These are phyloP conservation scores for Gynostemma pentaphyllum DNA, from an alignment of 306 rosid genomes.

Conservation along the genomic window DNA sequence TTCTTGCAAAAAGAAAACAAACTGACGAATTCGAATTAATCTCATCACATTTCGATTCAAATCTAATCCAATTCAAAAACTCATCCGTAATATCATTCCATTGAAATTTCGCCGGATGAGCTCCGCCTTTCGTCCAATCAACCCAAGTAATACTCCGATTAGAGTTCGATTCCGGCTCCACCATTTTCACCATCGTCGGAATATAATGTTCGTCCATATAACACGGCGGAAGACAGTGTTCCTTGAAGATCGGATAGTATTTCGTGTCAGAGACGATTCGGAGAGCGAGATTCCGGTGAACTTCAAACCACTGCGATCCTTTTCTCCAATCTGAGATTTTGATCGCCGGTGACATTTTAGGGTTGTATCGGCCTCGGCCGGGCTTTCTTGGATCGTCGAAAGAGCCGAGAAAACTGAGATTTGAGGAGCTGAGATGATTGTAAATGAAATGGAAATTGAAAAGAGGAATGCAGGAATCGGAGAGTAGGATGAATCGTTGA, in stretches of 20 bases:
- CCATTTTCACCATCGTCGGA: slow-evolving; percentile 35
- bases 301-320: slow-evolving; percentile 63
- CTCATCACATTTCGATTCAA: slow-evolving; percentile 23
- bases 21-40: slow-evolving; percentile 28
- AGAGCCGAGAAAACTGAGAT: slow-evolving; percentile 21
- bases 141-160: slow-evolving; percentile 41
- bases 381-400: slow-evolving; percentile 31
- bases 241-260: slow-evolving; percentile 26
- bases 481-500: slow-evolving; percentile 41
- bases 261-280: slow-evolving; percentile 32
- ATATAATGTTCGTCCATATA: slow-evolving; percentile 53
- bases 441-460: slow-evolving; percentile 42
- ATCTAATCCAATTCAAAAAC: slow-evolving; percentile 33
- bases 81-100: slow-evolving; percentile 24
- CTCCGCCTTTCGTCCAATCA: slow-evolving; percentile 51
- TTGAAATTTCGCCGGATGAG: slow-evolving; percentile 36
- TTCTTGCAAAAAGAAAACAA: slow-evolving; percentile 55
- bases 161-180: slow-evolving; percentile 17
- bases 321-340: slow-evolving; percentile 50
- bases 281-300: slow-evolving; percentile 36
- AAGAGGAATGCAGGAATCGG: slow-evolving; percentile 59
- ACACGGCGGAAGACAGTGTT: slow-evolving; percentile 30
- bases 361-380: slow-evolving; percentile 41
- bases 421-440: slow-evolving; percentile 30
- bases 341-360: slow-evolving; percentile 29